Evolutionary conservation across 2,329 filamentous ascomycete species (phyloP), one percentile per base, ranked within the genome.

Genomic region (Colletotrichum agaves): DNA sequence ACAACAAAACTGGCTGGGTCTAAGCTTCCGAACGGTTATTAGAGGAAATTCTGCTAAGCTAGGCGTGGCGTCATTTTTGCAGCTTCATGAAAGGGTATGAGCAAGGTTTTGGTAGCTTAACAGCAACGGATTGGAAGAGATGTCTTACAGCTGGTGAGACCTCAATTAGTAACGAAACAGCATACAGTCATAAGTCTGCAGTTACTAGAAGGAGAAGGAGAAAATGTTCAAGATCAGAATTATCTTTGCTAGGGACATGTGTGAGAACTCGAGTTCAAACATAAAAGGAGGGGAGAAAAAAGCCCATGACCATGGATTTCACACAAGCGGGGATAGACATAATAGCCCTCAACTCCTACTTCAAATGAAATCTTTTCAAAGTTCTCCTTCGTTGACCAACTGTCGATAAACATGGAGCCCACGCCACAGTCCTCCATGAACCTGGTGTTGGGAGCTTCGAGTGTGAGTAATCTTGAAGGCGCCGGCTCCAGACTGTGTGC

Each of bases 1-100:
- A 80, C 61, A 58, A 47, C 10, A n/a, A 57, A 41, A 6, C 21
- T 13, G 46, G 46, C 46, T 5, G 23, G 23, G 27, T 13, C 46
- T n/a, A 49, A 27, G 19, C 8, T 49, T 21, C 23, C n/a, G 21
- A 31, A 15, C 8, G 46, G 46, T n/a, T 27, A 27, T 49, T 27
- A 33, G 31, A 33, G 10, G 31, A 33, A 5, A 5, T 5, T 33
- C 10, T 5, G 31, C 31, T 49, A 15, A 8, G 12, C 46, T 27
- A 31, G 46, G 12, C 27, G 46, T 12, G 27, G 46, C 13, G 27
- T 27, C 13, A 33, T n/a, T 13, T 13, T 49, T 61, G 58, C 58
- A 53, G 21, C 53, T 61, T 44, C 58, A 46, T 61, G 41, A 52
- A 33, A 12, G 19, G 31, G 59, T 61, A 61, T 46, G 59, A 61